Evolutionary conservation across 2,329 filamentous ascomycete species (phyloP).

Genomic region (Teratosphaeria epicoccoides): DNA sequence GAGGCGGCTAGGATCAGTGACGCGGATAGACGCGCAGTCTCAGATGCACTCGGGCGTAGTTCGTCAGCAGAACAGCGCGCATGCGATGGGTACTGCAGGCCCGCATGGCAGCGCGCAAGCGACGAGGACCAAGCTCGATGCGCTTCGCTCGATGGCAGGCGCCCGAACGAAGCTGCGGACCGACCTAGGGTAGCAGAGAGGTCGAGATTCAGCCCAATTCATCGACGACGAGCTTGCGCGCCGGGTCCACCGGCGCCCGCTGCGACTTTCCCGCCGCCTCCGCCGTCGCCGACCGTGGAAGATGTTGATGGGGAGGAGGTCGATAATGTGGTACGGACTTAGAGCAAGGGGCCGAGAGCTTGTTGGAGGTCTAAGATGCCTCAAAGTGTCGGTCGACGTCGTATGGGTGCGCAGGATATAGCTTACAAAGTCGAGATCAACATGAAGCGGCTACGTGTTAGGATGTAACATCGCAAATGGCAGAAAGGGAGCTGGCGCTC

Average conservation of each 20-base stretch:
- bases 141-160: not conserved
- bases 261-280: not conserved
- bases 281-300: not conserved
- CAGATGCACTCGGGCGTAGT: not conserved
- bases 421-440: too few relatives aligned
- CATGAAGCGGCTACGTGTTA: too few relatives aligned
- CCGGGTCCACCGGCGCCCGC: not conserved
- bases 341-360: not conserved
- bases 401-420: too few relatives aligned
- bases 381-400: not conserved
- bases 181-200: not conserved
- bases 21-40: not conserved
- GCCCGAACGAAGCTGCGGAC: not conserved
- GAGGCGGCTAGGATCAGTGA: too few relatives aligned
- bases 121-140: not conserved
- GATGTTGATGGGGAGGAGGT: not conserved
- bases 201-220: not conserved
- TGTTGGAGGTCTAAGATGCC: not conserved
- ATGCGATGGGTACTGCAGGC: too few relatives aligned
- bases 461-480: too few relatives aligned
- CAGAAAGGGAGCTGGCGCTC: too few relatives aligned
- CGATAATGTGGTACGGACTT: not conserved
- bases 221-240: not conserved
- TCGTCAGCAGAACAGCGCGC: not conserved
- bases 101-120: not conserved